Conservation (phyloP, 257 asterid species). For the Coffea eugenioides region DNA sequence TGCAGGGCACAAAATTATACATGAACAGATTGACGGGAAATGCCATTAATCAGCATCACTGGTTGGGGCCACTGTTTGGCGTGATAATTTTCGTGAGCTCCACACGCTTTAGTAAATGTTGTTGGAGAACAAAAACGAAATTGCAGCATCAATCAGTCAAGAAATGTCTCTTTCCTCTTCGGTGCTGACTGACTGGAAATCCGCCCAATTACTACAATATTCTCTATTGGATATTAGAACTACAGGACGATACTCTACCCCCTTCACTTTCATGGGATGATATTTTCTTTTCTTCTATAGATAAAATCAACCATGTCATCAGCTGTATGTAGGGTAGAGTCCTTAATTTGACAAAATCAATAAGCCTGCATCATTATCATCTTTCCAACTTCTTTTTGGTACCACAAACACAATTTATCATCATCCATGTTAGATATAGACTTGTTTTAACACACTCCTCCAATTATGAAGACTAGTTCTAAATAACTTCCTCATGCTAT, state of each 20-base stretch:
- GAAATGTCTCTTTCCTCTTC: not conserved
- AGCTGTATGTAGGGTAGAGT: not conserved
- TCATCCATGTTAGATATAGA: not conserved
- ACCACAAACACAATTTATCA: not conserved
- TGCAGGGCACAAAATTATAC: not conserved
- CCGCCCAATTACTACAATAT: not conserved
- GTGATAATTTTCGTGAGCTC: not conserved
- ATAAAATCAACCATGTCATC: not conserved
- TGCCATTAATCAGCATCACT: not conserved
- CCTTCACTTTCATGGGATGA: not conserved
- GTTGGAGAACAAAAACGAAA: not conserved
- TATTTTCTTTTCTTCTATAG: not conserved
- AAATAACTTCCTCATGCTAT: not conserved
- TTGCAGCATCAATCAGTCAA: not conserved
- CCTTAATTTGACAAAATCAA: not conserved
- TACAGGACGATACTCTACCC: not conserved
- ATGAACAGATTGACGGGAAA: not conserved
- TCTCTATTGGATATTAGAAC: not conserved
- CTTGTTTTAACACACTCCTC: not conserved
- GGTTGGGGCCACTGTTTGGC: not conserved
- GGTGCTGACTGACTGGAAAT: not conserved
- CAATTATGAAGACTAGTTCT: not conserved
- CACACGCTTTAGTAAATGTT: not conserved
- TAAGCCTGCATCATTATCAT: not conserved
- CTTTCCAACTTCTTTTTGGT: not conserved